These are phyloP conservation scores for Talaromyces ruber DNA, from an alignment of 495 filamentous ascomycete genomes.

Conservation along the genomic window DNA sequence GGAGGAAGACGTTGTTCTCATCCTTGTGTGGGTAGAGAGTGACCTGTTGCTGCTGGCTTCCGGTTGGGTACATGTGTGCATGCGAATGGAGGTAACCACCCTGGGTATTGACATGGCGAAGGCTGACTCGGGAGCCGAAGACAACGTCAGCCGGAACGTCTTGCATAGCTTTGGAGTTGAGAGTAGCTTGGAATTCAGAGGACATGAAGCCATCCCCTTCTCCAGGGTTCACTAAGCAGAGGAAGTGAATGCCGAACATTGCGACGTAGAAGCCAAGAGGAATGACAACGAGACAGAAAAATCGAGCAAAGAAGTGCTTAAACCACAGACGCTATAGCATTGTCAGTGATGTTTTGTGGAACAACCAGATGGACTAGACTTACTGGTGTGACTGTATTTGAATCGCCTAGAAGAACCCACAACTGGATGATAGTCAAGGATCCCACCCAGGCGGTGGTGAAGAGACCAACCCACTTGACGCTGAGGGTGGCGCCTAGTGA, in stretches of 20 bases:
- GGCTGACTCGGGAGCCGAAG: slow-evolving; percentile 73
- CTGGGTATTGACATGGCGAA: slow-evolving; percentile 94
- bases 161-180: slow-evolving; percentile 93
- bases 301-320: slow-evolving; percentile 88
- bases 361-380: slow-evolving; percentile 9
- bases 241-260: slow-evolving; percentile 94
- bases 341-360: slow-evolving; percentile 5
- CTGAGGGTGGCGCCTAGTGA: slow-evolving; percentile 86
- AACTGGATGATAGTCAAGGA: slow-evolving; percentile 83
- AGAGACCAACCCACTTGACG: slow-evolving; percentile 97
- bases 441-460: slow-evolving; percentile 98
- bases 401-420: slow-evolving; percentile 88
- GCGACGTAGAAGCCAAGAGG: slow-evolving; percentile 84
- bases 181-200: slow-evolving; percentile 94
- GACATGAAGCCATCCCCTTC: slow-evolving; percentile 99
- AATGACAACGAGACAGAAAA: slow-evolving; percentile 88
- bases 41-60: slow-evolving; percentile 97
- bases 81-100: slow-evolving; percentile 97
- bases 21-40: slow-evolving; percentile 99
- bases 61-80: slow-evolving; percentile 91
- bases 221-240: slow-evolving; percentile 86
- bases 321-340: slow-evolving; percentile 64
- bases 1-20: slow-evolving; percentile 88
- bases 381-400: slow-evolving; percentile 70
- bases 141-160: slow-evolving; percentile 89